Base-by-base conservation (phyloP, 2,329 filamentous ascomycete genomes). In the Sporothrix schenckii region DNA sequence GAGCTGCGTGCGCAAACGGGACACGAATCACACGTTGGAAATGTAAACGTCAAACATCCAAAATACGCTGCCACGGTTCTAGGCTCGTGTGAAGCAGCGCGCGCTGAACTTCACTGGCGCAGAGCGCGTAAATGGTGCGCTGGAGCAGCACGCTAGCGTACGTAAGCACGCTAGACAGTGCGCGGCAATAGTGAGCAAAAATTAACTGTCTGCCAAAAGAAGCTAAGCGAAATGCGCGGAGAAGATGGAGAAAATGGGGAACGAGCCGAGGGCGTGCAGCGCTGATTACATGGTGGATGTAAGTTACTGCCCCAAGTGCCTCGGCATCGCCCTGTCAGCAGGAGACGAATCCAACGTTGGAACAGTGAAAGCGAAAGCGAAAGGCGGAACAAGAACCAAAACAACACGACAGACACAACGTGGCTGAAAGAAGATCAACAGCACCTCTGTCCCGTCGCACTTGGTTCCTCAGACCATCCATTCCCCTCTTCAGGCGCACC, bases 201-300 rank as follows among this genome's bases (percentile, higher is more conserved):
- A 24, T 14, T 19, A 1, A 4, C 13, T 3, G 4, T 39, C 41
- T 63, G 39, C 47, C 39, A 63, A 27, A 63, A 47, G 34, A 1
- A 2, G 34, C 34, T 39, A 44, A 61, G 56, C 24, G 19, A 19
- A 34, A 10, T 21, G 56, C 56, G 56, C 56, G 56, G 56, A 61
- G 56, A 61, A 61, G 56, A 47, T 63, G 58, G 56, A 61, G 56
- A 61, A 61, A 44, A 61, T 10, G 56, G 58, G 58, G 58, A 44
- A 47, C 47, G 58, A 63, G 16, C 58, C 39, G 34, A 58, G 65
- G n/a, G 68, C 73, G 39, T 71, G 69, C 4, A 66, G 72, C 69
- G 74, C 5, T 44, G 56, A 61, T 61, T 61, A 61, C 34, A 61
- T 44, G 39, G 56, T 44, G 14, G 34, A n/a, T 39, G 11, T 39